phyloP scores from a whole-genome alignment of 495 filamentous ascomycete genomes.

The Margaritispora aquatica region DNA sequence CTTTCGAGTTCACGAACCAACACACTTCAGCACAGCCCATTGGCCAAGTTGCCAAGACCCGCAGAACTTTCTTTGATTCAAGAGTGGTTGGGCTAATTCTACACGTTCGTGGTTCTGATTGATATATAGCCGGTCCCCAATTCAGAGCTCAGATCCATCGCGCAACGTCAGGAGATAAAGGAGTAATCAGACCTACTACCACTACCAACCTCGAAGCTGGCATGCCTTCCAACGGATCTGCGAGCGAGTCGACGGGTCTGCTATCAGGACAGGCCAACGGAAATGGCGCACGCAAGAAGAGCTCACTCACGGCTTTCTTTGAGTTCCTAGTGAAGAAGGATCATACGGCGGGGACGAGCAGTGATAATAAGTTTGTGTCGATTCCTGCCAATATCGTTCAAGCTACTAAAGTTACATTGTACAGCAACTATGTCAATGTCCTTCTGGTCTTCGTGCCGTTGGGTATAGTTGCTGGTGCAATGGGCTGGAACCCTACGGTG shows the following conservation, averaged over 20 bases:
- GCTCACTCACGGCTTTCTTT: constrained; percentile 3
- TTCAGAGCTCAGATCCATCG: constrained; percentile 14
- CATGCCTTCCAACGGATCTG: constrained; percentile 3
- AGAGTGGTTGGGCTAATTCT: constrained; percentile 16
- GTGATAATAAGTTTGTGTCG: constrained; percentile 44
- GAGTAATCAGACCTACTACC: background rate
- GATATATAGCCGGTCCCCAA: constrained; percentile 19
- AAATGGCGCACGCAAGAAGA: constrained; percentile 1
- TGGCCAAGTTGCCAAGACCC: constrained; percentile 20
- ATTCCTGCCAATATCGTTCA: constrained; percentile 49
- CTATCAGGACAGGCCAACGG: constrained; percentile 14
- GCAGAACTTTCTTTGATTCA: constrained; percentile 8
- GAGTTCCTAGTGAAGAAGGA: constrained; percentile 36
- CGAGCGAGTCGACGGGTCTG: constrained; percentile 13
- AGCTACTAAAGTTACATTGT: constrained; percentile 44
- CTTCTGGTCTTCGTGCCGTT: constrained; percentile 86
- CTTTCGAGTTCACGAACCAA: background rate
- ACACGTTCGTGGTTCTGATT: background rate
- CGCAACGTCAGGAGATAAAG: background rate
- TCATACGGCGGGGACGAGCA: constrained; percentile 40
- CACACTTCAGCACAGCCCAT: constrained; percentile 10
- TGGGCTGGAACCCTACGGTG: constrained; percentile 66
- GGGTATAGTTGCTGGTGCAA: constrained; percentile 70
- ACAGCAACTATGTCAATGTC: constrained; percentile 75
- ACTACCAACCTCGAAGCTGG: background rate